Evolutionary conservation across 495 filamentous ascomycete species (phyloP), one percentile per base, ranked within the genome.

Genomic region (Podospora pseudopauciseta): DNA sequence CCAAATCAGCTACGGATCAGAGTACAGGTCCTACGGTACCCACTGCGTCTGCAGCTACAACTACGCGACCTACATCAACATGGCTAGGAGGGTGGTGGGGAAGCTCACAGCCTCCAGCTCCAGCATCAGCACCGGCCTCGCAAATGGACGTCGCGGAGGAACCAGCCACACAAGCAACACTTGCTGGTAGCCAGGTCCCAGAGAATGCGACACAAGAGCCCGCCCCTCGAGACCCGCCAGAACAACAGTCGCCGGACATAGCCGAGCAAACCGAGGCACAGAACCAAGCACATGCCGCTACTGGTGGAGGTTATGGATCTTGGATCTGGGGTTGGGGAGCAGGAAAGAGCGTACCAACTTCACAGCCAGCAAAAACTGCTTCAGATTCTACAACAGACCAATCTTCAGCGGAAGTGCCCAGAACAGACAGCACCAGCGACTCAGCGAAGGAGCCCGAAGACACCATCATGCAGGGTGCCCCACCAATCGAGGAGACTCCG

Each of bases 311-410:
- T 27, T 49, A 49, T 16, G 39, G 39, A 16, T 85, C 80, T 23
- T 87, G 85, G 85, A 81, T 87, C 69, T 81, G 83, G 15, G 76
- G 83, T 27, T 88, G 86, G 86, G 60, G 71, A 18, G 59, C 61
- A 28, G 61, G 64, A 26, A 67, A 32, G 19, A 57, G 34, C 28
- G 54, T 64, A 6, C 30, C 39, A 6, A 16, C 39, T 16, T 49
- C 39, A 49, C 39, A 49, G 39, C 9, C 64, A 11, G 32, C 67
- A 39, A 26, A 65, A 49, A 15, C 44, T n/a, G 73, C 56, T 16
- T 54, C 69, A 1, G 18, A 20, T 13, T 13, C 54, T 1, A 30
- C 56, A 62, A 6, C 30, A 0, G 19, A 28, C 18, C 39, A 66
- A 44, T 32, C 65, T 15, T 26, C 61, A 19, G 68, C 63, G 65